Evolutionary conservation across 768 basidiomycete species (phyloP).

Genomic region (Kwoniella botswanensis): DNA sequence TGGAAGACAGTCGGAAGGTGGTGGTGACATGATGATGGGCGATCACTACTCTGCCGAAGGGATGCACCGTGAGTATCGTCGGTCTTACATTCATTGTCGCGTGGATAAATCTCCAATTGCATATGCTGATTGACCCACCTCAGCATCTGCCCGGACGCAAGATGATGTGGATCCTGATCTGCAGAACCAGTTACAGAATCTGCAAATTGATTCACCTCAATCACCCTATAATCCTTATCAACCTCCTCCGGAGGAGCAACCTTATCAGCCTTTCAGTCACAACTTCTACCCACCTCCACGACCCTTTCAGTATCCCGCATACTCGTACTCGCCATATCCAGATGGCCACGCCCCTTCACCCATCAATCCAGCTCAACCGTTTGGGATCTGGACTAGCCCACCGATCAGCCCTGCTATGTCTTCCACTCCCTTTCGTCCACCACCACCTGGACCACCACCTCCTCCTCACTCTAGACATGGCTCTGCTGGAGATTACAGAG

Average conservation of each 20-base stretch:
- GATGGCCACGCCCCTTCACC: constrained; percentile 8
- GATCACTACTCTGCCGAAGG: neutral
- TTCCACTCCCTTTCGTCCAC: neutral
- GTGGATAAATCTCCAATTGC: neutral
- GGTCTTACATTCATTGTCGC: too few relatives aligned
- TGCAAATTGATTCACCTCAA: constrained; percentile 14
- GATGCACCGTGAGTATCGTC: neutral
- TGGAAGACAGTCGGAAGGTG: neutral
- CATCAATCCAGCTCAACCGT: constrained; percentile 9
- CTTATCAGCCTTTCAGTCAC: constrained; percentile 9
- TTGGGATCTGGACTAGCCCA: constrained; percentile 25
- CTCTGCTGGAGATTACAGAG: constrained; percentile 12
- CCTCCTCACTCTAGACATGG: constrained; percentile 16
- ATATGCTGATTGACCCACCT: neutral
- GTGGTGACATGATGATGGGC: neutral
- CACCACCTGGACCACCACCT: neutral
- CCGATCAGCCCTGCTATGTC: constrained; percentile 31
- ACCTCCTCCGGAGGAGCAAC: constrained; percentile 8
- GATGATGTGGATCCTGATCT: constrained; percentile 7
- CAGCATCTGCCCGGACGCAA: neutral
- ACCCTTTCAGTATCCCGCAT: constrained; percentile 14
- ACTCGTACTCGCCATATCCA: constrained; percentile 10
- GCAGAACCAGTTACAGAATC: constrained; percentile 6
- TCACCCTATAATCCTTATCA: constrained; percentile 9
- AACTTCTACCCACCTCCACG: constrained; percentile 9